Evolutionary conservation across 768 basidiomycete species (phyloP).

Genomic region (Leccinum barrowsii): DNA sequence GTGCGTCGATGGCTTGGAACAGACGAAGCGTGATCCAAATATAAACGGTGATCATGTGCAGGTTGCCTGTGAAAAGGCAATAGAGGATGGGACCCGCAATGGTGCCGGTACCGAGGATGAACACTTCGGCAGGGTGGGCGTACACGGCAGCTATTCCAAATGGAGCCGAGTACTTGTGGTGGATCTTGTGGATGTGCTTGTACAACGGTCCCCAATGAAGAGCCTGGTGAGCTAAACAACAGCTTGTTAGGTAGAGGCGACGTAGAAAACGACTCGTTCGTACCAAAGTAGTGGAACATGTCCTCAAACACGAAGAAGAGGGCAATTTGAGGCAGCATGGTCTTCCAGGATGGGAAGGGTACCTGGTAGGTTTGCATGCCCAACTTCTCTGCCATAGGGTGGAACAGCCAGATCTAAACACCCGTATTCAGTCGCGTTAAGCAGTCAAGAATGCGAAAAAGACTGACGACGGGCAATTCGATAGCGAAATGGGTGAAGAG

Average conservation of each 20-base stretch:
- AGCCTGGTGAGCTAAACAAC: constrained; percentile 70
- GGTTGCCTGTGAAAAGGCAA: constrained; percentile 62
- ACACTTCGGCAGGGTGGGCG: constrained; percentile 94
- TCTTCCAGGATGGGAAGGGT: constrained; percentile 74
- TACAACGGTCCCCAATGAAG: constrained; percentile 83
- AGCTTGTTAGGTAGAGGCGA: background rate
- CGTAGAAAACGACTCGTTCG: constrained; percentile 14
- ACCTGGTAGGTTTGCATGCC: constrained; percentile 94
- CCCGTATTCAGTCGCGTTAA: background rate
- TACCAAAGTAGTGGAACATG: constrained; percentile 87
- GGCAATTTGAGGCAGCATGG: constrained; percentile 72
- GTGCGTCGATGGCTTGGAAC: constrained; percentile 96
- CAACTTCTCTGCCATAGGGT: constrained; percentile 80
- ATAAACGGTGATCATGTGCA: constrained; percentile 93
- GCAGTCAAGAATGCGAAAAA: too few relatives aligned
- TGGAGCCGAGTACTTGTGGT: constrained; percentile 96
- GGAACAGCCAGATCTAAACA: constrained; percentile 82
- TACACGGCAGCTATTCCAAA: constrained; percentile 98
- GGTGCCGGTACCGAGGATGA: constrained; percentile 92
- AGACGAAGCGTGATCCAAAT: constrained; percentile 90
- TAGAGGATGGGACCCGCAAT: constrained; percentile 85
- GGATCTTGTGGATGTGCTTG: constrained; percentile 93
- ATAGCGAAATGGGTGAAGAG: constrained; percentile 94
- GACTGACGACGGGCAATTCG: constrained; percentile 80
- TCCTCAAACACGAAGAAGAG: constrained; percentile 97